Conservation (phyloP, 2,329 filamentous ascomycete genomes). For the Neurospora crassa region DNA sequence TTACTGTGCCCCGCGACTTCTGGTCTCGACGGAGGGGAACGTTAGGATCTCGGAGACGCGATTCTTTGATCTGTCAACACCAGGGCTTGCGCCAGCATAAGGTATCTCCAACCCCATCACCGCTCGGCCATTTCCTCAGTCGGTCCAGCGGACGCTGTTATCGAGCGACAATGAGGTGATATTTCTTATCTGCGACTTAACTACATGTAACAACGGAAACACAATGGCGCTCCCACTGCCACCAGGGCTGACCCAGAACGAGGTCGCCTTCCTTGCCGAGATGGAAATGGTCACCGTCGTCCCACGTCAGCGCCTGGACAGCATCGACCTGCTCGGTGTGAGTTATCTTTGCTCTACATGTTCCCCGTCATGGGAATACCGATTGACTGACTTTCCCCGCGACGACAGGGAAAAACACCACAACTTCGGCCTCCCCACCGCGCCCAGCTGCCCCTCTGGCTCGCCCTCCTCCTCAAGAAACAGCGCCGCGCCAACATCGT, state of each 20-base stretch:
- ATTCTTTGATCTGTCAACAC: neutral
- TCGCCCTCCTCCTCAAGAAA: slow-evolving; percentile 87
- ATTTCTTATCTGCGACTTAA: neutral
- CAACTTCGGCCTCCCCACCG: slow-evolving; percentile 73
- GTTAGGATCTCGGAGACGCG: neutral
- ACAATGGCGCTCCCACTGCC: slow-evolving; percentile 42
- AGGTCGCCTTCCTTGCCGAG: slow-evolving; percentile 91
- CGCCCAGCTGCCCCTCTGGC: slow-evolving; percentile 77
- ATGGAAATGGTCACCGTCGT: slow-evolving; percentile 95
- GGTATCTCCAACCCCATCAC: neutral
- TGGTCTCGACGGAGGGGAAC: neutral
- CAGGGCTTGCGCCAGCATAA: neutral
- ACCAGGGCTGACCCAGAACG: slow-evolving; percentile 61
- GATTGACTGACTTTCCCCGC: slow-evolving; percentile 11
- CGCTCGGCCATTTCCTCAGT: neutral
- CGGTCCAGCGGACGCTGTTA: neutral
- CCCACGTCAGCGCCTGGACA: slow-evolving; percentile 81
- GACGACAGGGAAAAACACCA: slow-evolving; percentile 62
- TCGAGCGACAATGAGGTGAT: neutral
- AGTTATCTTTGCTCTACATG: slow-evolving; percentile 25
- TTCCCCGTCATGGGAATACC: neutral
- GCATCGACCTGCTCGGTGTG: slow-evolving; percentile 77
- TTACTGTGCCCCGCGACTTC: neutral
- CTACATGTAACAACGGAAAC: neutral
- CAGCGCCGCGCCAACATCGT: slow-evolving; percentile 90